Conservation (phyloP, 495 filamentous ascomycete species). For the Aspergillus carlsbadensis region DNA sequence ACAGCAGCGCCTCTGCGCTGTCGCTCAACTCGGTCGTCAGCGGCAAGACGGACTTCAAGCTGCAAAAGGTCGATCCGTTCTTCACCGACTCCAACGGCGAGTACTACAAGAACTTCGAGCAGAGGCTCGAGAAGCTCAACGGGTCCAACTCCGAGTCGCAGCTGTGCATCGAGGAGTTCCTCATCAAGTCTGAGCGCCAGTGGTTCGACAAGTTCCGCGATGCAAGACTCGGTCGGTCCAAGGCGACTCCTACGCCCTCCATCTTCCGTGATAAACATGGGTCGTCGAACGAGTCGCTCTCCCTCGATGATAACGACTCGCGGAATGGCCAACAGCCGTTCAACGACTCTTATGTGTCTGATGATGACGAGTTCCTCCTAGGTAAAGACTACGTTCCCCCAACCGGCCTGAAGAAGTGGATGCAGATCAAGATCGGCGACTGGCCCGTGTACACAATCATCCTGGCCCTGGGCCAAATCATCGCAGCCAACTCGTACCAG, state of each 20-base stretch:
- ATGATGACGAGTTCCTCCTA: constrained; percentile 57
- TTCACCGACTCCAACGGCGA: constrained; percentile 66
- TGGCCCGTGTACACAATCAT: constrained; percentile 74
- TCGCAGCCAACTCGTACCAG: constrained; percentile 71
- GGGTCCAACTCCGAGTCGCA: constrained; percentile 55
- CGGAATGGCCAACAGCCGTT: constrained; percentile 25
- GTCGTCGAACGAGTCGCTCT: constrained; percentile 35
- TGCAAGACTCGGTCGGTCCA: constrained; percentile 49
- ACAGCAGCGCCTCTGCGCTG: constrained; percentile 43
- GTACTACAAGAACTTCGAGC: constrained; percentile 59
- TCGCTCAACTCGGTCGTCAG: constrained; percentile 56
- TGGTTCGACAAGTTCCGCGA: constrained; percentile 65
- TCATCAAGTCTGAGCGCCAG: constrained; percentile 66
- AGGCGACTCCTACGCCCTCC: constrained; percentile 39
- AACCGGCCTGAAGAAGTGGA: constrained; percentile 57
- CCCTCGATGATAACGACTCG: constrained; percentile 29
- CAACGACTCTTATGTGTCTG: constrained; percentile 21
- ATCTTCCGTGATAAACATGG: constrained; percentile 34
- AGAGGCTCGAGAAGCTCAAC: constrained; percentile 55
- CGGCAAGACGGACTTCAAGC: constrained; percentile 60
- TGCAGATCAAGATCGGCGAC: constrained; percentile 50
- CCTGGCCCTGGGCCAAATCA: constrained; percentile 62
- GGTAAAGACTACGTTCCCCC: constrained; percentile 65
- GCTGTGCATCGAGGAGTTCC: constrained; percentile 67
- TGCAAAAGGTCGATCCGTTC: constrained; percentile 70